Percentiles rank a stretch among this genome's conserved stretches.
These are phyloP conservation scores for Trametes gibbosa DNA, from an alignment of 768 basidiomycete species.

Conservation along the genomic window DNA sequence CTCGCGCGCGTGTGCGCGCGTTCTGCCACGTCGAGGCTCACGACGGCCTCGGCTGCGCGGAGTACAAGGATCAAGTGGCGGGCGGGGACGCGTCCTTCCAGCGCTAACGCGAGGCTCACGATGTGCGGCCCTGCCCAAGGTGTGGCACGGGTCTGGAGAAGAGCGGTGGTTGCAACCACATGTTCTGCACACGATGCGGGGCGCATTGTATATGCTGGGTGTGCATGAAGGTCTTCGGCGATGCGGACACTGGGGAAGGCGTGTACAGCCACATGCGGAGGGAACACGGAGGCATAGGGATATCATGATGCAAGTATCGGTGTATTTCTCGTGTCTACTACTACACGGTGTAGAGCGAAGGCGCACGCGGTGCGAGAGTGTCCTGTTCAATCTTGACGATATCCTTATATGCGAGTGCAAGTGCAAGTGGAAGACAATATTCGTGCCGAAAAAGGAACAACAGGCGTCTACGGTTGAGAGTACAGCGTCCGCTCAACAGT, in stretches of 20 bases:
- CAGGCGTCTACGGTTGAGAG: neutral
- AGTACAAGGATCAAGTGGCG: slow-evolving; percentile 18
- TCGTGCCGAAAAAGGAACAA: neutral
- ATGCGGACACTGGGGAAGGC: slow-evolving; percentile 19
- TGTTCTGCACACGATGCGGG: slow-evolving; percentile 33
- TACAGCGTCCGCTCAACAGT: neutral
- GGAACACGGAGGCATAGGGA: slow-evolving; percentile 28
- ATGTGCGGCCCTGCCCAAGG: slow-evolving; percentile 36
- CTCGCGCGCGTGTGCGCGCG: slow-evolving; percentile 31
- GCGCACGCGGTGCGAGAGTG: neutral
- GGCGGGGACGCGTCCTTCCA: slow-evolving; percentile 19
- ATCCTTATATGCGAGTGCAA: neutral
- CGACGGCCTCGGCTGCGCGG: slow-evolving; percentile 39
- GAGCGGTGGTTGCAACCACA: slow-evolving; percentile 40
- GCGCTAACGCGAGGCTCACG: slow-evolving; percentile 29
- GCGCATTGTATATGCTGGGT: neutral
- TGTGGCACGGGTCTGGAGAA: slow-evolving; percentile 37
- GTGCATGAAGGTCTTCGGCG: slow-evolving; percentile 34
- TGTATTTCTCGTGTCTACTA: neutral
- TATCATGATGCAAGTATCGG: neutral
- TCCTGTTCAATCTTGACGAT: neutral
- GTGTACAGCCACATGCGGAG: slow-evolving; percentile 35
- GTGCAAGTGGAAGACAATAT: neutral
- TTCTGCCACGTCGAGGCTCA: slow-evolving; percentile 40
- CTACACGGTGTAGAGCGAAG: neutral